Conservation (phyloP, 2,329 filamentous ascomycete genomes). For the Beauveria pseudobassiana region DNA sequence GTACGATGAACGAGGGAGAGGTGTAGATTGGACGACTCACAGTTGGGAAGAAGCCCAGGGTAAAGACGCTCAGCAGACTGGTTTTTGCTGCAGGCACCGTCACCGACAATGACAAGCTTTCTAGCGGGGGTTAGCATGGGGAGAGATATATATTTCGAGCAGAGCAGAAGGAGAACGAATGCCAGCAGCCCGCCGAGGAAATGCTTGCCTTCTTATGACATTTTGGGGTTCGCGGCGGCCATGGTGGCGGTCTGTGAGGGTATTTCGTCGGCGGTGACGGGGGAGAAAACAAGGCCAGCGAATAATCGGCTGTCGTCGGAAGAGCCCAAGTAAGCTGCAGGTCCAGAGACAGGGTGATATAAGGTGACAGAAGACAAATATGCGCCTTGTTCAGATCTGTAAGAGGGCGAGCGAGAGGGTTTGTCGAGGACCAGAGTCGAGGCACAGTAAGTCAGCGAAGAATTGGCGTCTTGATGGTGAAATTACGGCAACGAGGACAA, state of each 20-base stretch:
- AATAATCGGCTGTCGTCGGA: neutral
- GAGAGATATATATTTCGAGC: neutral
- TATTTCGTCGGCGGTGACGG: neutral
- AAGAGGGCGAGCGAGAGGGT: neutral
- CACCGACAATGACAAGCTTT: constrained; percentile 94
- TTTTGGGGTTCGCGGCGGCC: constrained; percentile 10
- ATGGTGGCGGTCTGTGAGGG: constrained; percentile 4
- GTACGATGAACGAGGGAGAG: constrained; percentile 14
- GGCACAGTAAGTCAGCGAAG: neutral
- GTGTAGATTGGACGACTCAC: constrained; percentile 47
- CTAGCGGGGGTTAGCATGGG: constrained; percentile 34
- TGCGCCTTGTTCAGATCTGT: neutral
- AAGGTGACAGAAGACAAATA: neutral
- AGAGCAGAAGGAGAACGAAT: neutral
- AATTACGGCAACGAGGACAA: neutral
- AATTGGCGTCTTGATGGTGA: neutral
- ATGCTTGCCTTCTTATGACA: constrained; percentile 12
- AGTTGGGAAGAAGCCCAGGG: constrained; percentile 93
- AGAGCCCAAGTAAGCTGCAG: neutral
- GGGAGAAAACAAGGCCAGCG: neutral
- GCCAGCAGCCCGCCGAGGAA: neutral
- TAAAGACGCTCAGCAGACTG: constrained; percentile 94
- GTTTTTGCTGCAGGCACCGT: constrained; percentile 98
- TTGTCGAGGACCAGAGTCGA: neutral
- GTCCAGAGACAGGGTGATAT: neutral